These are phyloP conservation scores for Suhomyces sp. DNA, from an alignment of 805 yeast species.

Conservation along the genomic window DNA sequence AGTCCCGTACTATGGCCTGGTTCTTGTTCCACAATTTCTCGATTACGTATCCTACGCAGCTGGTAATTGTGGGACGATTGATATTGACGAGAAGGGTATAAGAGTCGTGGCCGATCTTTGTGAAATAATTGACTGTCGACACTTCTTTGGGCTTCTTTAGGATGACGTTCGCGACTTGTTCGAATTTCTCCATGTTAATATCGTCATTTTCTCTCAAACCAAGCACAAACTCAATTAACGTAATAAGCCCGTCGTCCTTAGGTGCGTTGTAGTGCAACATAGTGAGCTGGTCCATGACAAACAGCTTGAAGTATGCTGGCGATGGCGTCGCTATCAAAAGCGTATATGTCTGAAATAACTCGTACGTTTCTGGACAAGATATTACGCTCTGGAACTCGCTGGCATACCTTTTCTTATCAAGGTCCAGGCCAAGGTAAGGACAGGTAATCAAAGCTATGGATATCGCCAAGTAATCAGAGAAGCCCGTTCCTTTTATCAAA, in stretches of 20 bases:
- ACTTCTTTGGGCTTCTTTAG: conserved; percentile 58
- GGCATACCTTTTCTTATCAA: conserved; percentile 6
- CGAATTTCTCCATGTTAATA: conserved; percentile 61
- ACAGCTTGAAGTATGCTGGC: conserved; percentile 44
- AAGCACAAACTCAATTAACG: conserved; percentile 71
- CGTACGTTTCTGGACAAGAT: conserved; percentile 58
- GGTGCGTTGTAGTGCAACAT: conserved; percentile 53
- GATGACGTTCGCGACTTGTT: conserved; percentile 63
- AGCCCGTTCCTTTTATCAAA: conserved; percentile 63
- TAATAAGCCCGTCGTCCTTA: conserved; percentile 60
- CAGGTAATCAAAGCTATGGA: conserved; percentile 42
- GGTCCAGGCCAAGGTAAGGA: conserved; percentile 17
- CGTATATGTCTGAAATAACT: conserved; percentile 59
- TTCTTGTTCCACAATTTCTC: conserved; percentile 52
- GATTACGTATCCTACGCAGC: conserved; percentile 55
- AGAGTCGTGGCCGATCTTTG: conserved; percentile 60
- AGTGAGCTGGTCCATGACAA: conserved; percentile 51
- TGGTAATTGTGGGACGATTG: conserved; percentile 58
- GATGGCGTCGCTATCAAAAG: conserved; percentile 50
- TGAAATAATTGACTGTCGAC: conserved; percentile 49
- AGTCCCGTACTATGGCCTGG: conserved; percentile 51
- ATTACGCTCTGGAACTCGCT: conserved; percentile 29
- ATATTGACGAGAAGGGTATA: conserved; percentile 55
- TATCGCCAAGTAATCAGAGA: conserved; percentile 54
- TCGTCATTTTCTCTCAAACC: conserved; percentile 76